Evolutionary conservation across 2,329 filamentous ascomycete genomes (phyloP), one percentile per base, ranked within the genome.

Genomic region (Macroventuria anomochaeta): DNA sequence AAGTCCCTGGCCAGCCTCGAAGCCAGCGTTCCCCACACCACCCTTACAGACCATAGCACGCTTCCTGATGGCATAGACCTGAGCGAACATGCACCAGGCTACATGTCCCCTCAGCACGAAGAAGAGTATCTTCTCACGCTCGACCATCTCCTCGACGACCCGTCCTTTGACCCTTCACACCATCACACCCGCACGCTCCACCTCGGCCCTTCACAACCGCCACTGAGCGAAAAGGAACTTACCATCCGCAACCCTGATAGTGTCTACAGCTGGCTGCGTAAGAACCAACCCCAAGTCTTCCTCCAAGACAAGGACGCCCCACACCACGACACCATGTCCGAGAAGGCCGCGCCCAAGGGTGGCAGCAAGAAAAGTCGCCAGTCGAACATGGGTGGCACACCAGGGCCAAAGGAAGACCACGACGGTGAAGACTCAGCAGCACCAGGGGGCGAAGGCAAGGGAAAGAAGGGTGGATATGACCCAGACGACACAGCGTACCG

Each of bases 261-360:
- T 54, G 93, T 96, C 3, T 96, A 96, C 78, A 97, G 96, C 74
- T 99, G 95, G 95, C 84, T 99, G 11, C 85, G 91, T 58, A 87
- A 91, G 70, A 83, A 96, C 74, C 88, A 91, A 54, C 90, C 92
- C 3, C 88, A 93, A 73, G 87, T 92, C 41, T 93, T 96, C 77
- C 78, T 96, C 17, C 89, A 96, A 72, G 90, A 92, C 66, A 85
- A 86, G 61, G 79, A 78, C 55, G 65, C 64, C 6, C 57, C 57
- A 8, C 69, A 73, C 46, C 74, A 71, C 46, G 75, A 78, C 44
- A 75, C 75, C 52, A 29, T 68, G 38, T 69, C 72, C 0, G 71
- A 71, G 46, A 72, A 72, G 57, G 65, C 64, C 13, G 65, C 67
- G 3, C 64, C 69, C 23, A 62, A 62, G 28, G 62, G 41, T 23